Base-by-base conservation (phyloP, 495 filamentous ascomycete species). In the Penicillium robsamsonii region DNA sequence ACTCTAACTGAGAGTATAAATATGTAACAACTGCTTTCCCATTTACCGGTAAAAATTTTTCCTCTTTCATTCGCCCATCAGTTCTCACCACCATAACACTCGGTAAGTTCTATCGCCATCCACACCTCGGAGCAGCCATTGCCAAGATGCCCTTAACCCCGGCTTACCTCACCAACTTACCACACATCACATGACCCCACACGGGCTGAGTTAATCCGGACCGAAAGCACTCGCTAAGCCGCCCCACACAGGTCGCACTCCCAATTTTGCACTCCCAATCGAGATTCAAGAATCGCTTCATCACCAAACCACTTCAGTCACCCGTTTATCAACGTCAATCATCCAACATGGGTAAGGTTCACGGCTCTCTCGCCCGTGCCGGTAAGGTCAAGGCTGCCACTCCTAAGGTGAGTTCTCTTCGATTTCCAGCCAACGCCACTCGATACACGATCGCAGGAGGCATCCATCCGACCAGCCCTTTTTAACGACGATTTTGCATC, bases 371-470 rank as follows among this genome's bases (percentile, higher is more conserved):
- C 78, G 92, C 92, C 74, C 92, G 92, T 88, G 92, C 93, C 70
- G 94, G 93, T 83, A 94, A 94, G 81, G 90, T 94, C 80, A 91
- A 91, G 85, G 87, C 88, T 73, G 89, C 91, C 72, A 93, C 90
- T 68, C 90, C 90, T 68, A 93, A 94, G 87, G 88, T 90, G 82
- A 73, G 79, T 64, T 27, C 48, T 37, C 53, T 55, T 53, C 54
- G 29, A 57, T 33, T 41, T 44, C 45, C 37, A 46, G 20, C 47
- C 18, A 56, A 56, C 33, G 42, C 53, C 44, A 57, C 62, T 60
- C 56, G 57, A 53, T 13, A 52, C 24, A 52, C 60, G 48, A 25
- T 46, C 58, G 44, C 50, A 45, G 56, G 46, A 45, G 37, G 38
- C 35, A n/a, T 43, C 38, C 42, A 46, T 43, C 50, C 52, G 53